Evolutionary conservation across 176 grass and related monocot species (phyloP), one percentile per base, ranked within the genome.

Genomic region (Stipa capillata): DNA sequence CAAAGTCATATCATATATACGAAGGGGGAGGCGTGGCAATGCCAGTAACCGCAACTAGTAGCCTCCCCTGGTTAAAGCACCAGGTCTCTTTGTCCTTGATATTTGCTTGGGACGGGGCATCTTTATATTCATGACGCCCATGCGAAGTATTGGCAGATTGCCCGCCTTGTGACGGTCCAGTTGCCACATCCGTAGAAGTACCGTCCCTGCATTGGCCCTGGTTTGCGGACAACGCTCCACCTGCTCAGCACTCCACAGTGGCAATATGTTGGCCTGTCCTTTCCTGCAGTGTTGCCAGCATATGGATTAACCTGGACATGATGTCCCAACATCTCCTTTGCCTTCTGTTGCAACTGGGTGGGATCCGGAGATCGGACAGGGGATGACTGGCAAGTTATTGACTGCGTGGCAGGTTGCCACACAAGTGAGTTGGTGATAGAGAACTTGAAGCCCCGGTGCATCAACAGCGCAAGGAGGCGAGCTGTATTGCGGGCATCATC

Each of bases 401-500:
- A 70, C 7, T 73, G 69, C 1, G 59, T 37, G 28, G 69, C 60
- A 60, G 89, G 35, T 72, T 86, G 85, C 57, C 82, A 83, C 66
- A 82, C 62, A 23, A 97, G 85, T 11, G 89, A 92, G 76, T 87
- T 94, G 56, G 95, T 97, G 63, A 97, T 97, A 28, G 89, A 89
- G 63, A 97, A 94, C 84, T 90, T 97, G 69, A 97, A 92, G 16
- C 95, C 94, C 35, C 71, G 80, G 57, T 94, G 85, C 95, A 97
- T 94, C 67, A 94, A 43, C 42, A 89, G 73, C 18, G 85, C 89
- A 42, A 97, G 85, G 73, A 97, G 95, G 44, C 89, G 87, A 14
- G 95, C 95, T 23, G 95, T 97, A 39, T 97, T 97, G 73, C 95
- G 89, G 16, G 95, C 95, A 62, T 97, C 95, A 8, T 97, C 92